Evolutionary conservation across 306 rosid species (phyloP).

Genomic region (Gillenia trifoliata): DNA sequence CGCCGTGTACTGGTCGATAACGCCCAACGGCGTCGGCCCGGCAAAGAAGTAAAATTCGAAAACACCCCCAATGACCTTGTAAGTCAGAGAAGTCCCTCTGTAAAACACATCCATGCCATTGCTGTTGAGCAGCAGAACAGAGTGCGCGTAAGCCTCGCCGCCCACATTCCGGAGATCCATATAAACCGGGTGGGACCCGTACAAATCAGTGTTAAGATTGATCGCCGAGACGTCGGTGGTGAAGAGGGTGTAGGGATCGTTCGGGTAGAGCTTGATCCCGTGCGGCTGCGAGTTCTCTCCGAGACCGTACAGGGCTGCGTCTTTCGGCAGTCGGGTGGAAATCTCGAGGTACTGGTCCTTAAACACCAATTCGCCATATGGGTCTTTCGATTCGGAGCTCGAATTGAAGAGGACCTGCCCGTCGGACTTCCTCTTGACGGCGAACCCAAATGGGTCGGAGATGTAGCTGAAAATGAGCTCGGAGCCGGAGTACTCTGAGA

Average conservation of each 20-base stretch:
- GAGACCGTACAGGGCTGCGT: conserved; percentile 72
- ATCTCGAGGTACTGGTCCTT: conserved; percentile 95
- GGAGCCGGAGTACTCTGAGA: conserved; percentile 58
- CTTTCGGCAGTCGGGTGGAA: conserved; percentile 71
- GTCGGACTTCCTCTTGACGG: conserved; percentile 66
- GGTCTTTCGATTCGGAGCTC: conserved; percentile 43
- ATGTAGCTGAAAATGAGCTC: conserved; percentile 63
- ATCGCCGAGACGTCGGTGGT: conserved; percentile 79
- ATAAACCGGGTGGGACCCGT: conserved; percentile 88
- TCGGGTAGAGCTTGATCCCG: conserved; percentile 73
- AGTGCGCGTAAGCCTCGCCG: conserved; percentile 65
- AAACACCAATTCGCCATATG: conserved; percentile 58
- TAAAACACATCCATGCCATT: conserved; percentile 97
- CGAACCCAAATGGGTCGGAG: conserved; percentile 74
- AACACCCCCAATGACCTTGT: conserved; percentile 85
- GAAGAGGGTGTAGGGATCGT: conserved; percentile 77
- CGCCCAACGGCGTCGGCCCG: conserved; percentile 73
- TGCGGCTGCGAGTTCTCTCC: conserved; percentile 95
- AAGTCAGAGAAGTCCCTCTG: conserved; percentile 67
- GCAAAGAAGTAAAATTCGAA: conserved; percentile 91
- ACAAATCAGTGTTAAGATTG: conserved; percentile 82
- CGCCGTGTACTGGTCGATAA: conserved; percentile 89
- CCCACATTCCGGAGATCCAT: conserved; percentile 79
- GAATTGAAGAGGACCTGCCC: conserved; percentile 74
- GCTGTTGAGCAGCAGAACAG: conserved; percentile 78